phyloP scores from a whole-genome alignment of 2,329 filamentous ascomycete species.

The Xenosphaeropsis pyriputrescens region DNA sequence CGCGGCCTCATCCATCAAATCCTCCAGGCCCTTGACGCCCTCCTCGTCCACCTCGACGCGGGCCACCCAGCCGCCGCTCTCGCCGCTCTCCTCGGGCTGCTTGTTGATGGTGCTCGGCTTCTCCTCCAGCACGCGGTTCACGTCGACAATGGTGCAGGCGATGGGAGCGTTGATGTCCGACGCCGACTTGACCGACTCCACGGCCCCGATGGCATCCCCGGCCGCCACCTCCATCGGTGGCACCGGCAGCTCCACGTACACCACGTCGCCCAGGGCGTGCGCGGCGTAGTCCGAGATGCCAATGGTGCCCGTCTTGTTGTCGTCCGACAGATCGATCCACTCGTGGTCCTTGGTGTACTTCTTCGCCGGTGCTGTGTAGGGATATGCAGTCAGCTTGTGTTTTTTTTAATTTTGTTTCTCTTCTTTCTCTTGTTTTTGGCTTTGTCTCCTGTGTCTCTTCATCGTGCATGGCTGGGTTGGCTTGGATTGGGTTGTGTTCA shows the following conservation, averaged over 20 bases:
- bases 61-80: constrained; percentile 79
- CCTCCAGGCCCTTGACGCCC: constrained; percentile 52
- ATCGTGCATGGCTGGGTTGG: too few species aligned
- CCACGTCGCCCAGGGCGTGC: constrained; percentile 84
- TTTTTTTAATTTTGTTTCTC: neutral
- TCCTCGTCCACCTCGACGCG: constrained; percentile 65
- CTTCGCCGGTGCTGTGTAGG: constrained; percentile 29
- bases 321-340: constrained; percentile 81
- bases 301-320: constrained; percentile 65
- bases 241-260: constrained; percentile 88
- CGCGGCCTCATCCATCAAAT: constrained; percentile 59
- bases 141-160: constrained; percentile 57
- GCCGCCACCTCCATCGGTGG: constrained; percentile 50
- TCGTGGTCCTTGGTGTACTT: constrained; percentile 96
- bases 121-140: constrained; percentile 66
- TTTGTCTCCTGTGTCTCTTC: too few species aligned
- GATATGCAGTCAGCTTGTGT: constrained; percentile 2
- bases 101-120: constrained; percentile 81
- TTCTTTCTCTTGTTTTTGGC: too few species aligned
- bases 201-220: constrained; percentile 80
- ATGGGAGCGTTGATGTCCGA: constrained; percentile 91
- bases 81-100: constrained; percentile 63
- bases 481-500: too few species aligned
- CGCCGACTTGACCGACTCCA: constrained; percentile 98
- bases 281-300: constrained; percentile 90